phyloP scores from a whole-genome alignment of 2,329 filamentous ascomycete species.

The Ampelomyces quisqualis region DNA sequence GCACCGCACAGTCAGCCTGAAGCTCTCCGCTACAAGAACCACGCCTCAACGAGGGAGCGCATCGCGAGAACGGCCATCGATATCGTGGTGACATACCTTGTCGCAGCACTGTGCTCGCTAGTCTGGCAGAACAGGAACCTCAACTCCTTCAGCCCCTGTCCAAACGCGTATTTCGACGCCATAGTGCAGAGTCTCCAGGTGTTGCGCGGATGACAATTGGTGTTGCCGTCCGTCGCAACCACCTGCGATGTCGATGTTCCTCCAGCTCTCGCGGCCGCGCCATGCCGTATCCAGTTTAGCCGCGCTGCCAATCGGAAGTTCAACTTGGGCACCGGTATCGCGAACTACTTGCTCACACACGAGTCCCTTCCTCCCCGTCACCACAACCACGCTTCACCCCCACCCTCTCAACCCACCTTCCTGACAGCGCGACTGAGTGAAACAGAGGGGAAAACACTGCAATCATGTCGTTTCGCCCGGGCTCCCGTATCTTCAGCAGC shows the following conservation, averaged over 20 bases:
- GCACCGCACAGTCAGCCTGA: conserved; percentile 5
- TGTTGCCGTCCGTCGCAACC: conserved; percentile 10
- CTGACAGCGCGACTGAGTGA: background rate
- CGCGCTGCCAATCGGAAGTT: conserved; percentile 25
- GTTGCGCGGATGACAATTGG: conserved; percentile 17
- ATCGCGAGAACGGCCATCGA: conserved; percentile 2
- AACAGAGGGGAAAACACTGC: conserved; percentile 8
- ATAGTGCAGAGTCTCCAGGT: conserved; percentile 54
- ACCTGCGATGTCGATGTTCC: conserved; percentile 13
- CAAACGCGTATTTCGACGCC: conserved; percentile 92
- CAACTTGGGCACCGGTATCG: conserved; percentile 21
- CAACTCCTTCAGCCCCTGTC: conserved; percentile 85
- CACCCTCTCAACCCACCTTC: conserved; percentile 41
- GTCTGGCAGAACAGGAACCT: conserved; percentile 98
- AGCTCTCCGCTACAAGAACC: no score
- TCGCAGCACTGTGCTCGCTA: conserved; percentile 82
- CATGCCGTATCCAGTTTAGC: conserved; percentile 9
- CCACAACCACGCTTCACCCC: conserved; percentile 11
- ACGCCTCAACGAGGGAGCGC: background rate
- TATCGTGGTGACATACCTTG: conserved; percentile 61
- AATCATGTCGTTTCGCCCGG: conserved; percentile 59
- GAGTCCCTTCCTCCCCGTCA: conserved; percentile 4
- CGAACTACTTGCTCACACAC: no score
- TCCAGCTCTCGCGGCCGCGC: conserved; percentile 20
- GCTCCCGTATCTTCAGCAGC: conserved; percentile 58